Evolutionary conservation across 768 basidiomycete genomes (phyloP).

Genomic region (Phallus indusiatus): DNA sequence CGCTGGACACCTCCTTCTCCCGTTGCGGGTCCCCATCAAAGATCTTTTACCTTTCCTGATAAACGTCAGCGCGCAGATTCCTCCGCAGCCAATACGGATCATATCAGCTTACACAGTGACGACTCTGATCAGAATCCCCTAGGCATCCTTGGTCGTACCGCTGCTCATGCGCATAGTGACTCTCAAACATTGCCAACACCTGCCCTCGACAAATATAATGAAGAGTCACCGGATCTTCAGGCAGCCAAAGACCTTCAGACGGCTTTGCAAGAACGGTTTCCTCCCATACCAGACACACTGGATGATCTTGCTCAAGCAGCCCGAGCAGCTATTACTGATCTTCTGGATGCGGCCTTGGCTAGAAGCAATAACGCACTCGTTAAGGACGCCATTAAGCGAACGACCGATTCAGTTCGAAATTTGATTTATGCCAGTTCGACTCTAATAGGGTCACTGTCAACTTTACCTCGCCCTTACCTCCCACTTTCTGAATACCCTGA

Average conservation of each 20-base stretch:
- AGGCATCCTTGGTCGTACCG: slow-evolving; percentile 21
- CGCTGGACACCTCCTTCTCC: slow-evolving; percentile 50
- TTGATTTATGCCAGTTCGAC: slow-evolving; percentile 21
- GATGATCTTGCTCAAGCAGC: slow-evolving; percentile 11
- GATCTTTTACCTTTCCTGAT: slow-evolving; percentile 10
- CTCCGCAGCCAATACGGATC: slow-evolving; percentile 24
- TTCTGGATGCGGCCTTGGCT: slow-evolving; percentile 8
- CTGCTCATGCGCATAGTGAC: not conserved
- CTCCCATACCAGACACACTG: slow-evolving; percentile 8
- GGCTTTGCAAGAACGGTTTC: not conserved
- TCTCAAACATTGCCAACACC: not conserved
- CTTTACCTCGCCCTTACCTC: slow-evolving; percentile 3
- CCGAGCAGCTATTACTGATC: slow-evolving; percentile 13
- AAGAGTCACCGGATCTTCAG: not conserved
- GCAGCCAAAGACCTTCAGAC: slow-evolving; percentile 7
- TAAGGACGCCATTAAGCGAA: slow-evolving; percentile 1
- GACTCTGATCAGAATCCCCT: slow-evolving; percentile 62
- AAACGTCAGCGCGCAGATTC: slow-evolving; percentile 27
- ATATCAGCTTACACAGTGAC: slow-evolving; percentile 67
- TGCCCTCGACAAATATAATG: not conserved
- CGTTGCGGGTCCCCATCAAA: slow-evolving; percentile 3
- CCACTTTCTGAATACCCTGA: not conserved
- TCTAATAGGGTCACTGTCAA: slow-evolving; percentile 11
- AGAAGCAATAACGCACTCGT: not conserved
- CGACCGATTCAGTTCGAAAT: slow-evolving; percentile 16